phyloP scores from a whole-genome alignment of 2,329 filamentous ascomycete genomes.

The Sarocladium brachiariae region DNA sequence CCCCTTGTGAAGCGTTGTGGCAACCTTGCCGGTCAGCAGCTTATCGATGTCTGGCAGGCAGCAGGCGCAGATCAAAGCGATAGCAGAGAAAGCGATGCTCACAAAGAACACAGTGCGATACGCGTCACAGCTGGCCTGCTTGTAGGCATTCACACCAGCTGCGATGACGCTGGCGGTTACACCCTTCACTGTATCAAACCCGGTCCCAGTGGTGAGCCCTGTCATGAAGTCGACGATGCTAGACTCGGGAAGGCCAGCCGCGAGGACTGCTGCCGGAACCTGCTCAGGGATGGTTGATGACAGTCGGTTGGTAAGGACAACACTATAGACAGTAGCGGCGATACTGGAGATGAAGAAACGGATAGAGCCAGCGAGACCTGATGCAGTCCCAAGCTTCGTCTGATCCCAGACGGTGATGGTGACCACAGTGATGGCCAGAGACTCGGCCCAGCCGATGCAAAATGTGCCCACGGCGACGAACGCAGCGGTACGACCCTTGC shows the following conservation, averaged over 20 bases:
- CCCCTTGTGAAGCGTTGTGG: constrained; percentile 24
- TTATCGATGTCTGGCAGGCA: constrained; percentile 27
- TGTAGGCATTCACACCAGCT: constrained; percentile 22
- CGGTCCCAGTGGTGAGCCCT: constrained; percentile 20
- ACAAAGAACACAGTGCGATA: constrained; percentile 28
- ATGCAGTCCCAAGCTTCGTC: constrained; percentile 26
- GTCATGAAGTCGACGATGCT: constrained; percentile 28
- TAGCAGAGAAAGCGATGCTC: constrained; percentile 27
- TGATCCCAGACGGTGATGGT: constrained; percentile 27
- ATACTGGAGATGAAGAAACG: constrained; percentile 27
- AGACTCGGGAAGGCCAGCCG: constrained; percentile 28
- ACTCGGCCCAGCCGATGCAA: constrained; percentile 29
- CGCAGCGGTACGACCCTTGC: constrained; percentile 18
- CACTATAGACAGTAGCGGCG: constrained; percentile 26
- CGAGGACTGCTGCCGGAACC: constrained; percentile 25
- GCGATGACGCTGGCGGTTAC: constrained; percentile 23
- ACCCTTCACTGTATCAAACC: constrained; percentile 22
- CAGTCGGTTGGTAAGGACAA: constrained; percentile 27
- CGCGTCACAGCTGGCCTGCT: constrained; percentile 25
- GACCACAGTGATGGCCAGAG: constrained; percentile 26
- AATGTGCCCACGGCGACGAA: constrained; percentile 26
- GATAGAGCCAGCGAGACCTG: constrained; percentile 29
- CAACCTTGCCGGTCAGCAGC: constrained; percentile 25
- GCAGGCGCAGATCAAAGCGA: constrained; percentile 23
- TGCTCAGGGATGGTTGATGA: constrained; percentile 21